Conservation (phyloP, 805 yeast species). For the Peterozyma xylosa region DNA sequence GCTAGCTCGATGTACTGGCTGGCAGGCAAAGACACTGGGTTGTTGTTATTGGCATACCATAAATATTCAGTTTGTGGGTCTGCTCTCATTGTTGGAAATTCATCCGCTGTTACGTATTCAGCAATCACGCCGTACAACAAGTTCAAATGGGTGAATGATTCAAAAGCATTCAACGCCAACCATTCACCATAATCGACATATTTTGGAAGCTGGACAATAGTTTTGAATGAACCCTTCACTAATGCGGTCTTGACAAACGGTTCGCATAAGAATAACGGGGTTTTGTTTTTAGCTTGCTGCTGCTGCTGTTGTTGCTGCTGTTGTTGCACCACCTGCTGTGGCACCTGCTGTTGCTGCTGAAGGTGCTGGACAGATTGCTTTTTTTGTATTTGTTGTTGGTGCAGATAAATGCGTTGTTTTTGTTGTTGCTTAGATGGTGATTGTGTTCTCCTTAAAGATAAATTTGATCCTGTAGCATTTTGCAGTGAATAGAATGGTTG, state of each 20-base stretch:
- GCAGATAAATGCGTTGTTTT: conserved; percentile 12
- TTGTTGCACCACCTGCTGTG: conserved; percentile 10
- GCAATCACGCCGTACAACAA: conserved; percentile 87
- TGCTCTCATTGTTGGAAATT: conserved; percentile 91
- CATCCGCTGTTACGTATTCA: conserved; percentile 85
- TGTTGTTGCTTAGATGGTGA: conserved; percentile 34
- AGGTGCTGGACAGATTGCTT: conserved; percentile 19
- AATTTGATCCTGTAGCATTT: conserved; percentile 32
- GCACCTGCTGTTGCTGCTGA: conserved; percentile 15
- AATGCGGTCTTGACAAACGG: conserved; percentile 92
- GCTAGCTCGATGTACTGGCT: conserved; percentile 89
- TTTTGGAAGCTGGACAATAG: conserved; percentile 91
- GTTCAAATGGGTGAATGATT: conserved; percentile 75
- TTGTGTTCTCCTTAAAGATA: conserved; percentile 38
- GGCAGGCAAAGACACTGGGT: conserved; percentile 84
- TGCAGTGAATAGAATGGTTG: conserved; percentile 4
- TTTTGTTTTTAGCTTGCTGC: conserved; percentile 7
- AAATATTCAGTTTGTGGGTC: conserved; percentile 87
- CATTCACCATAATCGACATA: conserved; percentile 94
- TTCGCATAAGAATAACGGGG: conserved; percentile 76
- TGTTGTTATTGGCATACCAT: conserved; percentile 74
- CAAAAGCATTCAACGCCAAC: conserved; percentile 91
- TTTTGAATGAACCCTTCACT: conserved; percentile 93
- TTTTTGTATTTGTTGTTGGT: conserved; percentile 10
- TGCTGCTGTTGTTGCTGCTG: conserved; percentile 22